phyloP scores from a whole-genome alignment of 805 yeast genomes.

The Wickerhamomyces bovis region DNA sequence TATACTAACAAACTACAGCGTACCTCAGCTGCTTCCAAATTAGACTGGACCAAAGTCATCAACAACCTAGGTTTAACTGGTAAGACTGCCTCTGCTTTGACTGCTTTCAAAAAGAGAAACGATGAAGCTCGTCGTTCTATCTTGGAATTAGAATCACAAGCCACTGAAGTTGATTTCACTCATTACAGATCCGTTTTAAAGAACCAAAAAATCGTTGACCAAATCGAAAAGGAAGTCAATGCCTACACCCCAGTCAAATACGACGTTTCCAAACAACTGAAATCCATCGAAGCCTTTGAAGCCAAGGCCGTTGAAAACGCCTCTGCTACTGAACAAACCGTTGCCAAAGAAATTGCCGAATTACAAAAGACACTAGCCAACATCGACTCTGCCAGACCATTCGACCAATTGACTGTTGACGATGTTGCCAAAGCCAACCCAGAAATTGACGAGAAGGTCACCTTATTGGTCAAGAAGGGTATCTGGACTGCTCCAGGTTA shows the following conservation, averaged over 20 bases:
- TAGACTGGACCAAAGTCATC: conserved; percentile 93
- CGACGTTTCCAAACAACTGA: conserved; percentile 84
- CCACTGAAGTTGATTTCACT: conserved; percentile 73
- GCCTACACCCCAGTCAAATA: conserved; percentile 78
- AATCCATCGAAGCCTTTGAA: conserved; percentile 90
- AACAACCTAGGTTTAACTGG: conserved; percentile 90
- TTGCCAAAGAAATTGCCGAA: conserved; percentile 76
- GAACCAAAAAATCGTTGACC: conserved; percentile 73
- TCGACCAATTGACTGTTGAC: conserved; percentile 92
- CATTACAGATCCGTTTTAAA: conserved; percentile 75
- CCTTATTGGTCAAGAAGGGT: conserved; percentile 92
- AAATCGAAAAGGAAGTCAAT: conserved; percentile 71
- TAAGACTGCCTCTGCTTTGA: conserved; percentile 78
- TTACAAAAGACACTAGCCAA: conserved; percentile 84
- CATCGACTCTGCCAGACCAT: conserved; percentile 96
- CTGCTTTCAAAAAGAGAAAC: conserved; percentile 95
- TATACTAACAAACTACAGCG: conserved; percentile 12
- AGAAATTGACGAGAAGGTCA: conserved; percentile 93
- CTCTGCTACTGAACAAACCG: conserved; percentile 84
- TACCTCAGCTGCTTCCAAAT: conserved; percentile 66
- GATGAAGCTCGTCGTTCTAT: conserved; percentile 92
- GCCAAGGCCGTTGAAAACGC: conserved; percentile 95
- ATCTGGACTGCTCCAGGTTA: conserved; percentile 98
- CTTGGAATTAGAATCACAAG: conserved; percentile 62
- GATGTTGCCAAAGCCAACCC: conserved; percentile 95